Conservation (phyloP, 176 grass and related monocot genomes). For the Elymus sibiricus region DNA sequence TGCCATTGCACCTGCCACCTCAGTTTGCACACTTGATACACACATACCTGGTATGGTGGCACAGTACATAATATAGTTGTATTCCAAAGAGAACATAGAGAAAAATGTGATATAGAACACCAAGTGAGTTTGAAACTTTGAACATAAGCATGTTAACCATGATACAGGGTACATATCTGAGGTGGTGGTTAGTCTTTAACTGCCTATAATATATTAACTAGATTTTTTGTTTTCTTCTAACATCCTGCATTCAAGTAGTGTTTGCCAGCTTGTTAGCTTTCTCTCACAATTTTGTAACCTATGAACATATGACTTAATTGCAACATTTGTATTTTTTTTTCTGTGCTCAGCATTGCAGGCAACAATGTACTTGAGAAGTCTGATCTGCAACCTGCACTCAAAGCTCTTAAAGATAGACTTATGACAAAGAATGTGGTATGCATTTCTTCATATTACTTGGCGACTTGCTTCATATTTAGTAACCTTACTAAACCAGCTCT, state of each 20-base stretch:
- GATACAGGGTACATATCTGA: neutral
- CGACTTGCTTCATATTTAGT: neutral
- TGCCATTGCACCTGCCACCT: neutral
- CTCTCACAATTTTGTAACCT: neutral
- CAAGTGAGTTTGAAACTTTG: neutral
- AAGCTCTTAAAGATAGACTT: conserved; percentile 88
- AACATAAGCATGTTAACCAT: neutral
- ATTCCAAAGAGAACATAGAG: neutral
- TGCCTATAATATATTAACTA: neutral
- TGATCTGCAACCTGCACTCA: conserved; percentile 77
- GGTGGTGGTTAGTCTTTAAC: neutral
- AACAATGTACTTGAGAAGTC: conserved; percentile 74
- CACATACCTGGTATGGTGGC: neutral
- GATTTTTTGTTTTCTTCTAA: neutral
- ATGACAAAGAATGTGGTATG: conserved; percentile 99
- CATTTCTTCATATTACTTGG: neutral
- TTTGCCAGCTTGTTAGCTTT: neutral
- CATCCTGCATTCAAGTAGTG: neutral
- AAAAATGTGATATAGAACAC: neutral
- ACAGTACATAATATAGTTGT: neutral
- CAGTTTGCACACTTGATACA: neutral
- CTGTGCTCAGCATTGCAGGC: conserved; percentile 71
- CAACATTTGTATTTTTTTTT: conserved; percentile 24
- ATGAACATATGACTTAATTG: neutral
- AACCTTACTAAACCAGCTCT: neutral